These are phyloP conservation scores for Comarum palustre DNA, from an alignment of 306 rosid species.

Conservation along the genomic window DNA sequence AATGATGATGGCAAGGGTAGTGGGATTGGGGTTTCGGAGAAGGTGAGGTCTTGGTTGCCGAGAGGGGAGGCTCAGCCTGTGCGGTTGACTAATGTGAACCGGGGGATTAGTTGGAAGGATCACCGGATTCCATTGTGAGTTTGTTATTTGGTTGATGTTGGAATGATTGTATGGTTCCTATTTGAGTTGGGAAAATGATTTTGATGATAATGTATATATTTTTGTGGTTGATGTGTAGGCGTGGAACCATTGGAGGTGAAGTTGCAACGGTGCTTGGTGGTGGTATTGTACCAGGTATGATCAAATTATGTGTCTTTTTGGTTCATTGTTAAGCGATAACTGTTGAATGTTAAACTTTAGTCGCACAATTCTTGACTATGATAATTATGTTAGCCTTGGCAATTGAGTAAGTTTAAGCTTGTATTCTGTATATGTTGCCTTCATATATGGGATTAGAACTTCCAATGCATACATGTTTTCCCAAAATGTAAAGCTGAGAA, in stretches of 20 bases:
- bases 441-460: background rate
- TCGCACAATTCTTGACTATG: background rate
- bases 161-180: background rate
- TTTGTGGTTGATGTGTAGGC: constrained; percentile 42
- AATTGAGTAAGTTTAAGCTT: background rate
- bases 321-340: background rate
- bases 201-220: background rate
- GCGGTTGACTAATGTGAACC: constrained; percentile 64
- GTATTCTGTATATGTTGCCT: background rate
- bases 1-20: constrained; percentile 19
- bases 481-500: too few relatives aligned
- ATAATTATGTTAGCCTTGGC: background rate
- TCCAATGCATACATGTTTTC: background rate
- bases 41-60: constrained; percentile 59
- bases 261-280: constrained; percentile 85
- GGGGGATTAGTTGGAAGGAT: constrained; percentile 39
- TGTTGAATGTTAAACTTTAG: constrained; percentile 10
- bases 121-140: constrained; percentile 86
- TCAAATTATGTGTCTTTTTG: constrained; percentile 11
- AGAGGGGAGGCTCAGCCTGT: constrained; percentile 44
- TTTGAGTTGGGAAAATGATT: background rate
- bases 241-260: constrained; percentile 71
- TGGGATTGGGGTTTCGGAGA: constrained; percentile 50
- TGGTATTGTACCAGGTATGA: constrained; percentile 87
- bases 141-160: background rate